These are phyloP conservation scores for Pinus albicaulis DNA, from an alignment of 75 land plant genomes.

Conservation along the genomic window DNA sequence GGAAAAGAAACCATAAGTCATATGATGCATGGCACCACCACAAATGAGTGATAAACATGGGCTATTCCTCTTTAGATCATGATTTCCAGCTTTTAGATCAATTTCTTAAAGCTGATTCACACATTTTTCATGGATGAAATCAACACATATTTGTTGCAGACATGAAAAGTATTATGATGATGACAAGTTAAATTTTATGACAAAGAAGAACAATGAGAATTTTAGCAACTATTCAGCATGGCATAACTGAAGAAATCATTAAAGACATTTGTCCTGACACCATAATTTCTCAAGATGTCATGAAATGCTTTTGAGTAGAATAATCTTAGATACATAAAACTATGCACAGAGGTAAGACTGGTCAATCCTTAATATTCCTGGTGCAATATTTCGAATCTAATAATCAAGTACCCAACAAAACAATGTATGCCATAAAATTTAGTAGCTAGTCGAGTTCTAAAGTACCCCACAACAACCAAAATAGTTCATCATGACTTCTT, in stretches of 20 bases:
- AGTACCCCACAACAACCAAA: too few relatives aligned
- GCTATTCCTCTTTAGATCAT: conserved; percentile 53
- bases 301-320: neutral
- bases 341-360: neutral
- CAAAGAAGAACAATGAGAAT: conserved; percentile 71
- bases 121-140: conserved; percentile 94
- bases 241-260: conserved; percentile 76
- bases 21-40: conserved; percentile 97
- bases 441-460: neutral
- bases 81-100: conserved; percentile 65
- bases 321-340: neutral
- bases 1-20: conserved; percentile 68
- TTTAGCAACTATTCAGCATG: conserved; percentile 99
- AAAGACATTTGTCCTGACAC: neutral
- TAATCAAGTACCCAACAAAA: neutral
- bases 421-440: neutral
- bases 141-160: conserved; percentile 77
- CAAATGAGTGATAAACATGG: conserved; percentile 74
- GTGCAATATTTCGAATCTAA: neutral
- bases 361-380: neutral
- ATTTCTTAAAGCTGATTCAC: conserved; percentile 66
- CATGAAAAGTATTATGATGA: conserved; percentile 54
- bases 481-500: too few relatives aligned
- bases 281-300: neutral
- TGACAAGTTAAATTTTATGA: conserved; percentile 76